Conservation (phyloP, 345 rosid species). For the Hibiscus tridactylites region DNA sequence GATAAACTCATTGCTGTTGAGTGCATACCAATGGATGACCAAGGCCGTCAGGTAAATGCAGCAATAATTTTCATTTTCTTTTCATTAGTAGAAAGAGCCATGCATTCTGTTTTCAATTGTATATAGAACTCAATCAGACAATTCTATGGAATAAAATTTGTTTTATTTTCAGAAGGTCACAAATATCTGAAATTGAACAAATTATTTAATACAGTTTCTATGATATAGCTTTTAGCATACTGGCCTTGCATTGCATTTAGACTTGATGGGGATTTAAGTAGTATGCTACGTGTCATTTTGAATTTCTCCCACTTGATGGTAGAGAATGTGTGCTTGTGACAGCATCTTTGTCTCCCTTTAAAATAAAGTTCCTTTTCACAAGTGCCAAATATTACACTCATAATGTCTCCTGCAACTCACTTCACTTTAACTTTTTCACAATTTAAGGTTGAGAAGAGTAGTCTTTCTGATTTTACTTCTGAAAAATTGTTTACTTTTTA, state of each 20-base stretch:
- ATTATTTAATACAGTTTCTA: background rate
- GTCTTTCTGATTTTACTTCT: background rate
- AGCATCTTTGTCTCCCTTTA: background rate
- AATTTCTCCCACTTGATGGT: background rate
- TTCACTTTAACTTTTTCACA: background rate
- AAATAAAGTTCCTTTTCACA: background rate
- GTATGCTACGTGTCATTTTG: background rate
- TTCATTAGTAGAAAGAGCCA: background rate
- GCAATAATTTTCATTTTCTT: background rate
- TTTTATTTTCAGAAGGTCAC: background rate
- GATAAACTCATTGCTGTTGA: conserved; percentile 93
- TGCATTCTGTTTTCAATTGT: background rate
- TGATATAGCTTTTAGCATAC: background rate
- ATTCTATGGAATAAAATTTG: background rate
- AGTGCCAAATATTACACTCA: background rate
- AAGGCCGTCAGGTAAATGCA: conserved; percentile 69
- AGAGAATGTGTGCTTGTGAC: background rate
- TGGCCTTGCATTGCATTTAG: background rate
- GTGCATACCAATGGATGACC: conserved; percentile 99
- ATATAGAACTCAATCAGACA: background rate
- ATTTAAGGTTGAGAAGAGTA: background rate
- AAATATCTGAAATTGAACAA: background rate
- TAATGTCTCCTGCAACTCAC: background rate
- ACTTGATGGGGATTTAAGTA: background rate
- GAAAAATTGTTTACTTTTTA: background rate